Percentiles rank a stretch among this genome's conserved stretches.
Evolutionary conservation across 73 alveolate species (phyloP).

Genomic region (Uronychia setigera): DNA sequence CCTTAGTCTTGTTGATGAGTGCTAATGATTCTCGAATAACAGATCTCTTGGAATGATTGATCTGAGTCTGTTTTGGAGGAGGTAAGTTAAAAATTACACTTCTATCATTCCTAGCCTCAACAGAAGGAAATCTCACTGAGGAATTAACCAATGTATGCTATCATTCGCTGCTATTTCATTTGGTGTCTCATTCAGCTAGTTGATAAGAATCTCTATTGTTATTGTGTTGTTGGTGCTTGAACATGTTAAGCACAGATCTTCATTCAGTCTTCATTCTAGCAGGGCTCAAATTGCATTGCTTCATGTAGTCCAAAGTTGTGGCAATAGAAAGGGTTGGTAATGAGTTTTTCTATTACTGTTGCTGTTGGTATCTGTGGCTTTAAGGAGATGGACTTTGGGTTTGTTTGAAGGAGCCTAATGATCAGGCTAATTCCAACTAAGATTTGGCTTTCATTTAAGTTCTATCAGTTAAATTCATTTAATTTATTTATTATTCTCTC

Average conservation of each 20-base stretch:
- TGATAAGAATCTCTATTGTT: background rate
- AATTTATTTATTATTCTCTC: background rate
- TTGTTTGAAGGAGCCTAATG: background rate
- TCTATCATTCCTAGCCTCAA: background rate
- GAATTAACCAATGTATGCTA: background rate
- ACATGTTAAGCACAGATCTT: too few species aligned
- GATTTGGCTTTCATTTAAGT: background rate
- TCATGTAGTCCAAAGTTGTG: background rate
- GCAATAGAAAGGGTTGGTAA: background rate
- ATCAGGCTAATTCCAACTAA: background rate
- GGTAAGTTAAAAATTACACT: background rate
- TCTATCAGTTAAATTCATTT: background rate
- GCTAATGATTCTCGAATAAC: background rate
- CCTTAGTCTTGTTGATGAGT: background rate
- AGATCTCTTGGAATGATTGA: background rate
- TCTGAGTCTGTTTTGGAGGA: background rate
- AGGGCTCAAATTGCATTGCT: background rate
- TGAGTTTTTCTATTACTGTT: background rate
- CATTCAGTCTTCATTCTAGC: background rate
- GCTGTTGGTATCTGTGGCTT: too few species aligned
- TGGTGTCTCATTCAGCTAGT: background rate
- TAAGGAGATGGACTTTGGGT: background rate
- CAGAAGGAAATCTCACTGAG: background rate
- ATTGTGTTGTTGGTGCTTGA: too few species aligned
- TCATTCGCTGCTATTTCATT: background rate